These are phyloP conservation scores for Termitomyces heimii DNA, from an alignment of 768 basidiomycete genomes.

Conservation along the genomic window DNA sequence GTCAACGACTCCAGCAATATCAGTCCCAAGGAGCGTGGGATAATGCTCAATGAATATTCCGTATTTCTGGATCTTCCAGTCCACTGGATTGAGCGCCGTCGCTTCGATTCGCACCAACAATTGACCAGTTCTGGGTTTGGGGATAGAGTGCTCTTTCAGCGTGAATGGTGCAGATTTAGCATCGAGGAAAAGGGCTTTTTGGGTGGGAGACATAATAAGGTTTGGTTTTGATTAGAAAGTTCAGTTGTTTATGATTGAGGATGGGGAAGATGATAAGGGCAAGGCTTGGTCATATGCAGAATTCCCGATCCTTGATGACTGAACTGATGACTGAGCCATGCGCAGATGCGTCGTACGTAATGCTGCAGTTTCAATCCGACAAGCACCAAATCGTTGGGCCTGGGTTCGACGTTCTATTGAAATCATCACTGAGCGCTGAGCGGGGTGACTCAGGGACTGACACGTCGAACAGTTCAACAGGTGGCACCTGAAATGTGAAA, in stretches of 20 bases:
- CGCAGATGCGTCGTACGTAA: neutral
- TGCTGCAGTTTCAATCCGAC: neutral
- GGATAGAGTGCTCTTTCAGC: slow-evolving; percentile 7
- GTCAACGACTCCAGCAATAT: slow-evolving; percentile 48
- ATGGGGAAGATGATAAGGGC: too few species aligned
- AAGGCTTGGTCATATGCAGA: neutral
- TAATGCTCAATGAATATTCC: slow-evolving; percentile 32
- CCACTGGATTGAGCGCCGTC: slow-evolving; percentile 41
- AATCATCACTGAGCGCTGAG: too few species aligned
- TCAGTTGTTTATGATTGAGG: too few species aligned
- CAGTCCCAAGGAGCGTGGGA: slow-evolving; percentile 42
- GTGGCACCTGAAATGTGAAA: too few species aligned
- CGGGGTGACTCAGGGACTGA: too few species aligned
- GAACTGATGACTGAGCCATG: too few species aligned
- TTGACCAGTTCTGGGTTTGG: slow-evolving; percentile 29
- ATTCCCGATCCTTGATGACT: neutral
- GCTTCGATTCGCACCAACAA: slow-evolving; percentile 35
- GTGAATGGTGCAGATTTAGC: slow-evolving; percentile 13
- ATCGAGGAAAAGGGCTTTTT: slow-evolving; percentile 19
- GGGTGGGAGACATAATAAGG: slow-evolving; percentile 8
- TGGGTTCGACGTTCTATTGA: too few species aligned
- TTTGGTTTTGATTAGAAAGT: neutral
- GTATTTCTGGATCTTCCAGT: slow-evolving; percentile 43
- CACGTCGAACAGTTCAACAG: too few species aligned
- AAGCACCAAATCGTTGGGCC: neutral